phyloP scores from a whole-genome alignment of 2,329 filamentous ascomycete species.

The Penicillium sp. region DNA sequence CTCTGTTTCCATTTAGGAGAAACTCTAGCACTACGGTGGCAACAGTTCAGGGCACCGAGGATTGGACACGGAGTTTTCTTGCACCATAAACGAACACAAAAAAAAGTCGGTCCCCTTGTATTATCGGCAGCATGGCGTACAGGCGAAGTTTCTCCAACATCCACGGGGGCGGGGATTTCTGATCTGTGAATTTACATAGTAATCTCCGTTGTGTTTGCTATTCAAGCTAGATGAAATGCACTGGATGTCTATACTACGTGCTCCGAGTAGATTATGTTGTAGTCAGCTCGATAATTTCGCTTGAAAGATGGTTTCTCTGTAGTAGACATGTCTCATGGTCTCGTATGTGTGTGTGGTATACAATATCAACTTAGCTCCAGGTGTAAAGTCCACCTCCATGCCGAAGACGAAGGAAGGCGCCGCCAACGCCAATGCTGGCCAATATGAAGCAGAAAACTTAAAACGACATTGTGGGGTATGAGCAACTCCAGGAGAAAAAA shows the following conservation, averaged over 20 bases:
- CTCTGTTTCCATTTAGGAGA: neutral
- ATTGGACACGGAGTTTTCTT: constrained; percentile 23
- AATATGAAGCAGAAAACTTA: constrained; percentile 3
- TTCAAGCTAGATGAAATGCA: constrained; percentile 21
- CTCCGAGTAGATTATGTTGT: neutral
- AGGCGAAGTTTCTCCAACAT: constrained; percentile 31
- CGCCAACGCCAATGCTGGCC: constrained; percentile 16
- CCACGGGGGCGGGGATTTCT: constrained; percentile 21
- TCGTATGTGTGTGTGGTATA: constrained; percentile 1
- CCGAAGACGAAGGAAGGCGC: neutral
- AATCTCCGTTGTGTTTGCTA: constrained; percentile 16
- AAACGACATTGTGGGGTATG: constrained; percentile 1
- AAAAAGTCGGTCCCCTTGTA: constrained; percentile 31
- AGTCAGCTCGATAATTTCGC: neutral
- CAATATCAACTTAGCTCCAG: neutral
- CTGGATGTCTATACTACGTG: constrained; percentile 9
- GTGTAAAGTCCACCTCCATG: neutral
- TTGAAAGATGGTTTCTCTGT: neutral
- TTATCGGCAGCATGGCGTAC: constrained; percentile 42
- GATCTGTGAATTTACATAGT: constrained; percentile 23
- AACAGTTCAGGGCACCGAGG: constrained; percentile 5
- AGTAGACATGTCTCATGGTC: neutral
- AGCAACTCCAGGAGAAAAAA: neutral
- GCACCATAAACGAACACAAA: constrained; percentile 21
- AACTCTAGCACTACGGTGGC: neutral